phyloP scores from a whole-genome alignment of 2,329 filamentous ascomycete genomes.

The Waltergamsia citrina region DNA sequence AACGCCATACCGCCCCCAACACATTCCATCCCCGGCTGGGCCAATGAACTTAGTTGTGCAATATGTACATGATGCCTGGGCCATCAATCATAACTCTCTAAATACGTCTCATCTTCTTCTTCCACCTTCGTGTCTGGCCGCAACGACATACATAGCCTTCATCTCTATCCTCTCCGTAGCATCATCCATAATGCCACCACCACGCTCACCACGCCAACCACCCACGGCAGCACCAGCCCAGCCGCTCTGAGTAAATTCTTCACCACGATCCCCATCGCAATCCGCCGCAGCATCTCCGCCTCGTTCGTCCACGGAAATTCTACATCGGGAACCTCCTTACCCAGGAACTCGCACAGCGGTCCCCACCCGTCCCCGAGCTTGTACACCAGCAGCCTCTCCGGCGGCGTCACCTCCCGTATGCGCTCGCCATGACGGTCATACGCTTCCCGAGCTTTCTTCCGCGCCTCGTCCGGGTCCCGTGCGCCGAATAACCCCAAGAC shows the following conservation, averaged over 20 bases:
- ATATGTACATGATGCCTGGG: too few species aligned
- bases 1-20: too few species aligned
- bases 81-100: too few species aligned
- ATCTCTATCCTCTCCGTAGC: not conserved
- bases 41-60: too few species aligned
- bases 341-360: conserved; percentile 25
- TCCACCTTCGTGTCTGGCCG: too few species aligned
- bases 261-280: conserved; percentile 2
- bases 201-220: conserved; percentile 1
- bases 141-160: too few species aligned
- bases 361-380: conserved; percentile 21
- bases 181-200: not conserved
- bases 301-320: conserved; percentile 20
- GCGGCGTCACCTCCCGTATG: conserved; percentile 15
- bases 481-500: conserved; percentile 17
- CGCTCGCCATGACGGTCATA: conserved; percentile 19
- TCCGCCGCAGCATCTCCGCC: conserved; percentile 5
- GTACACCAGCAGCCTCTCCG: conserved; percentile 16
- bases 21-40: too few species aligned
- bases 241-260: conserved; percentile 1
- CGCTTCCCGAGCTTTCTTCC: conserved; percentile 9
- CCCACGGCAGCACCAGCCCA: not conserved
- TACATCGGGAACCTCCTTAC: conserved; percentile 16
- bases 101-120: too few species aligned
- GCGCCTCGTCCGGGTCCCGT: conserved; percentile 10